Evolutionary conservation across 1,284 basidiomycete species (phyloP), one percentile per base, ranked within the genome.

Genomic region (Boletus semigastroideus): DNA sequence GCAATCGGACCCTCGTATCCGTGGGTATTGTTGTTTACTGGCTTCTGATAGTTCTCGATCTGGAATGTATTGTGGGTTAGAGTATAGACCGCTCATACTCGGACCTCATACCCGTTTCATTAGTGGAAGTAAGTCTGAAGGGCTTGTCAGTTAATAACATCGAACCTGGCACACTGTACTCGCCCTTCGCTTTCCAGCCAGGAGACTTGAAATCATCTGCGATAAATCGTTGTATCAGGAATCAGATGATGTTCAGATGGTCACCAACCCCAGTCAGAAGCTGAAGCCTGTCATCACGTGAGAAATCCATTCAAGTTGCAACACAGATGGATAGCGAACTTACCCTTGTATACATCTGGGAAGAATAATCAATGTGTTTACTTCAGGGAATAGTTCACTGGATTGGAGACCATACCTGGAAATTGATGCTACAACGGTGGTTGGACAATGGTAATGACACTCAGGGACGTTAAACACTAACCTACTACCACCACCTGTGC

Each of bases 31-130:
- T 74, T 74, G 59, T 76, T 76, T 27, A 52, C 61, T 4, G 86
- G 84, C 71, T 87, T 86, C 73, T 87, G 86, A 62, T 87, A 87
- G 72, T 87, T 86, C 75, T 87, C 85, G 49, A 87, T 72, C 74
- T 82, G 51, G 7, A 41, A 19, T n/a, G 14, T 46, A 33, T 39
- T 16, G 30, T 22, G n/a, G 17, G 30, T 38, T 27, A 36, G 37
- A 36, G 19, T 8, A 33, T 13, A 33, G 46, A 25, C 37, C n/a
- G 34, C 34, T 17, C 34, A 31, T 37, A 19, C 16, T 44, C 27
- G 11, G n/a, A 22, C 14, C 4, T 52, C 72, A 51, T 63, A 76
- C 80, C 46, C 84, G 75, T 69, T 87, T 87, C 86, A 88, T 88
- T 52, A 87, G 72, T 10, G 85, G 86, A 44, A 84, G 61, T 12